Percentiles rank a stretch among this genome's conserved stretches.
Evolutionary conservation across 2,329 filamentous ascomycete species (phyloP).

Genomic region (Phaeosphaeriaceae sp.): DNA sequence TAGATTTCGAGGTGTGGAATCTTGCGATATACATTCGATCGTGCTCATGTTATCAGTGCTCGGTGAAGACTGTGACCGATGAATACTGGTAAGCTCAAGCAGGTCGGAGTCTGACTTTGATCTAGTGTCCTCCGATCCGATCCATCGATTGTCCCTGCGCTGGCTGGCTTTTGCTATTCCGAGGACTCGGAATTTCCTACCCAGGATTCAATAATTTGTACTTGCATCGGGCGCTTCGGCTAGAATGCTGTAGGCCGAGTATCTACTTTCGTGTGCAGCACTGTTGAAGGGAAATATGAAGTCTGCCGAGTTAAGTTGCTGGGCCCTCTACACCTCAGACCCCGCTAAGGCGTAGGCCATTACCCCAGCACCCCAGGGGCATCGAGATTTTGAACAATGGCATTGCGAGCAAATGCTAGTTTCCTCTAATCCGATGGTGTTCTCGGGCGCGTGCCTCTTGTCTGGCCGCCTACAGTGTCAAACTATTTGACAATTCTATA

Average conservation of each 20-base stretch:
- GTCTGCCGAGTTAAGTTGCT: no score
- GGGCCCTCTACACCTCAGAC: not conserved
- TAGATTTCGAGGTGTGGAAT: not conserved
- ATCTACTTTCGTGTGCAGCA: no score
- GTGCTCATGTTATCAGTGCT: not conserved
- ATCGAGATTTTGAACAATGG: not conserved
- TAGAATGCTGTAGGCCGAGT: no score
- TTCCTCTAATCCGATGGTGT: not conserved
- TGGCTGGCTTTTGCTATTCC: not conserved
- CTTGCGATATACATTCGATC: no score
- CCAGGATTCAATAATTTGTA: no score
- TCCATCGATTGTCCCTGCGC: not conserved
- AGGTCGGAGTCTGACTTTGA: not conserved
- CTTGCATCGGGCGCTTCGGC: no score
- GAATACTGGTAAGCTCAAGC: not conserved
- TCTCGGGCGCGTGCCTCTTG: not conserved
- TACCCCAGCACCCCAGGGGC: not conserved
- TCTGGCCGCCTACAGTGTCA: not conserved
- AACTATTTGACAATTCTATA: constrained; percentile 10
- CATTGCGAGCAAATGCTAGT: not conserved
- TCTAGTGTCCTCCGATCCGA: not conserved
- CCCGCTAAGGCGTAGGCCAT: not conserved
- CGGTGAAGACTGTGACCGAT: not conserved
- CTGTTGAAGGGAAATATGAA: no score
- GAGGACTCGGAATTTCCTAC: not conserved